Percentiles rank a stretch among this genome's conserved stretches.
Conservation (phyloP, 257 asterid species). For the Salvia rosmarinus region DNA sequence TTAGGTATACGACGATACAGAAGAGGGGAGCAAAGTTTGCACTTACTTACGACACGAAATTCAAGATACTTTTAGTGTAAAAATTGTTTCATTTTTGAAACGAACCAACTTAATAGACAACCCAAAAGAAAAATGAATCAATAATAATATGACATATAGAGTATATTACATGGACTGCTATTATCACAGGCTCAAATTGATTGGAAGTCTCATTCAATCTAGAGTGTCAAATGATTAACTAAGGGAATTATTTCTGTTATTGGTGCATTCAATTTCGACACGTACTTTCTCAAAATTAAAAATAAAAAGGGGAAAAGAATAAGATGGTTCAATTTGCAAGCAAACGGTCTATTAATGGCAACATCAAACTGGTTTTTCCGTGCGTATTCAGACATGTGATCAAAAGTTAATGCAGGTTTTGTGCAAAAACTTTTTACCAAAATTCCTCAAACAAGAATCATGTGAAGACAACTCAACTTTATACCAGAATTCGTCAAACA, state of each 20-base stretch:
- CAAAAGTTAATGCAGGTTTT: neutral
- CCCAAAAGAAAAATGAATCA: too few species aligned
- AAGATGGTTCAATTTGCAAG: neutral
- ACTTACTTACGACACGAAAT: too few species aligned
- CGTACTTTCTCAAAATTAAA: neutral
- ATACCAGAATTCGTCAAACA: neutral
- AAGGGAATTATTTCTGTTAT: neutral
- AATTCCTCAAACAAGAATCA: slow-evolving; percentile 24
- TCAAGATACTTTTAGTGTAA: too few species aligned
- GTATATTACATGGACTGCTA: too few species aligned
- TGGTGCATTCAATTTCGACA: too few species aligned
- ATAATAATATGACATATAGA: too few species aligned
- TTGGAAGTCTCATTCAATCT: neutral
- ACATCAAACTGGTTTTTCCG: neutral
- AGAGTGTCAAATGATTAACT: neutral
- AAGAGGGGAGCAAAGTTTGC: slow-evolving; percentile 96
- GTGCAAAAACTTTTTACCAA: slow-evolving; percentile 8
- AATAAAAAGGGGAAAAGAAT: neutral
- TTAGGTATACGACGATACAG: slow-evolving; percentile 84
- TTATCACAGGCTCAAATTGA: neutral
- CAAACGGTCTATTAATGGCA: neutral
- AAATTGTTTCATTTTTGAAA: too few species aligned
- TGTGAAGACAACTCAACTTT: slow-evolving; percentile 1
- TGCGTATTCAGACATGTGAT: neutral
- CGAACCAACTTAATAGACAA: too few species aligned